These are phyloP conservation scores for Podochytrium sp. DNA, from an alignment of 192 early-diverging fungal species.

Conservation along the genomic window DNA sequence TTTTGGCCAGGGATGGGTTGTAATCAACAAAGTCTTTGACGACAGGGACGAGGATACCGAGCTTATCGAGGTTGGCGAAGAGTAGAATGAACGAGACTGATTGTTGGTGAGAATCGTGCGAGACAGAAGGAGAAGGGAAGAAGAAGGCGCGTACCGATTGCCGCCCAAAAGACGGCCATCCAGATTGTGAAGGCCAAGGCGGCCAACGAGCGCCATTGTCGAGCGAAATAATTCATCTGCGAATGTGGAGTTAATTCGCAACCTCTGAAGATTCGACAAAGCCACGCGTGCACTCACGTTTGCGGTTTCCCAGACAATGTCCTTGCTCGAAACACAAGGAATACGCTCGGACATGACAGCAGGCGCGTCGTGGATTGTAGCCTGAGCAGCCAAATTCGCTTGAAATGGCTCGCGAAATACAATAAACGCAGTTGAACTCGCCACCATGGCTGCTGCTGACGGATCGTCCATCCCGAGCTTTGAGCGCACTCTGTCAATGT, in stretches of 20 bases:
- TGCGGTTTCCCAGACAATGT: slow-evolving; percentile 85
- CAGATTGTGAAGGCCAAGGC: slow-evolving; percentile 54
- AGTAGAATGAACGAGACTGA: slow-evolving; percentile 59
- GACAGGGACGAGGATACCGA: slow-evolving; percentile 62
- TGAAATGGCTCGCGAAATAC: slow-evolving; percentile 75
- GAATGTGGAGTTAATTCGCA: no score
- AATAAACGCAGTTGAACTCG: slow-evolving; percentile 84
- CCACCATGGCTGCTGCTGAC: no score
- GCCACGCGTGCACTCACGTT: no score
- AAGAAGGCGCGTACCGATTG: slow-evolving; percentile 64
- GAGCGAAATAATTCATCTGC: slow-evolving; percentile 51
- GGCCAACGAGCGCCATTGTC: slow-evolving; percentile 57
- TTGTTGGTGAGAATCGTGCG: no score
- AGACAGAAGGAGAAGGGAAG: background rate
- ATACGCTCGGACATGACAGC: slow-evolving; percentile 68
- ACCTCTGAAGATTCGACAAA: no score
- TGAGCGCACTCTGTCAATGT: no score
- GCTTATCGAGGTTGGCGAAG: slow-evolving; percentile 54
- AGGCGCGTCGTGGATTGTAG: slow-evolving; percentile 63
- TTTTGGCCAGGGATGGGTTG: slow-evolving; percentile 45
- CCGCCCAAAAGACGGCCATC: slow-evolving; percentile 73
- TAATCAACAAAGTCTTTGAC: slow-evolving; percentile 43
- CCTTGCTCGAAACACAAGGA: slow-evolving; percentile 65
- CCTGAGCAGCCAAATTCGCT: slow-evolving; percentile 81
- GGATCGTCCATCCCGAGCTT: no score